Base-by-base conservation (phyloP, 192 early-diverging fungal species). In the Glomus cerebriforme region DNA sequence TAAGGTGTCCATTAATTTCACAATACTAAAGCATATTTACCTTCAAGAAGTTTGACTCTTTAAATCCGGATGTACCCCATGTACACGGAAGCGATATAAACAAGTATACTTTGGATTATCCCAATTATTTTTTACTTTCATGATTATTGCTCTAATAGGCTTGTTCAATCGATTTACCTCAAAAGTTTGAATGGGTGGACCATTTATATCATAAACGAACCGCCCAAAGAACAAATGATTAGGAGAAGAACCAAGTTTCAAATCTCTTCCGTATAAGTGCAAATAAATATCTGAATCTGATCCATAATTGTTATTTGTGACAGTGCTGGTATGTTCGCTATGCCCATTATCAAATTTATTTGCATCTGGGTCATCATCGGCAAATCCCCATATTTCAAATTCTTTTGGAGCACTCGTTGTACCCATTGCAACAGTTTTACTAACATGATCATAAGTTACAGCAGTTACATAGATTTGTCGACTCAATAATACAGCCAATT, bases 61-160 rank as follows among this genome's bases (percentile, higher is more conserved):
- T 29, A 63, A 2, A 29, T 63, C 24, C 9, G 71, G 13, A 3
- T 27, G 71, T 73, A 27, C 59, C 27, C 73, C 59, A 37, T 75
- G 93, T 34, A 92, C 89, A 35, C 92, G 91, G 64, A 94, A 87
- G 58, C 93, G 90, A 80, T 94, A 94, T 45, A 94, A 54, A 66
- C 92, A 93, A 7, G 93, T 94, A 77, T 91, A 89, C 17, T 88
- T 81, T 26, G 85, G 83, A 77, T 94, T 83, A 7, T 92, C 92
- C 91, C 92, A 92, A 81, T 94, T 94, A 63, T 85, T 88, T 26
- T 84, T 87, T 74, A 94, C 76, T 47, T 87, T 87, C 47, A 94
- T 77, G 5, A 90, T 82, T 22, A 92, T 83, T 72, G 88, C 83
- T 58, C 79, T 29, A 79, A 88, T 54, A 85, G 69, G 59, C 82